A percentile compares a stretch with the other conserved stretches of the same genome.
Conservation (phyloP, 169 alveolate genomes). For the Theileria luwenshuni region DNA sequence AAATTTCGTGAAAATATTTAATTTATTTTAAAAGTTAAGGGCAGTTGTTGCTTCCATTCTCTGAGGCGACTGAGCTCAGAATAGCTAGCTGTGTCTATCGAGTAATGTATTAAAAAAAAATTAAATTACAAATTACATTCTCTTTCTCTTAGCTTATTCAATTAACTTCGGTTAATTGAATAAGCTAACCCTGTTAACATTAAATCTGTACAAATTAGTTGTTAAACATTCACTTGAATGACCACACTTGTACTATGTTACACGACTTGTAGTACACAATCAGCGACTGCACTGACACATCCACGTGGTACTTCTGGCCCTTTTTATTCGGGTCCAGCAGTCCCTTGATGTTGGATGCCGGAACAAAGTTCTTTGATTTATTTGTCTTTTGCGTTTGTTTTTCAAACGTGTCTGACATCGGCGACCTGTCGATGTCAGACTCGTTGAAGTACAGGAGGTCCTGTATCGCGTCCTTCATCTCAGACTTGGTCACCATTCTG, state of each 20-base stretch:
- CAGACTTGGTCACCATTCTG: conserved; percentile 1
- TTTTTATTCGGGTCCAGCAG: conserved; percentile 27
- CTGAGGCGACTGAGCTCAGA: too few relatives aligned
- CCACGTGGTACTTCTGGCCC: conserved; percentile 31
- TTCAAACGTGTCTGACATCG: neutral
- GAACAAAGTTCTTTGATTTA: conserved; percentile 1
- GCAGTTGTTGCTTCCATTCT: too few relatives aligned
- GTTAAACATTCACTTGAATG: conserved; percentile 19
- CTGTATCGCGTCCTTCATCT: conserved; percentile 10
- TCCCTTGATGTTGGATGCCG: conserved; percentile 18
- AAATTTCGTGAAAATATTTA: too few relatives aligned
- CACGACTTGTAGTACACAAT: conserved; percentile 19
- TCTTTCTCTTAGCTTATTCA: too few relatives aligned
- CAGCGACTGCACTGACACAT: conserved; percentile 34
- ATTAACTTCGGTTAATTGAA: too few relatives aligned
- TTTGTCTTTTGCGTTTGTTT: neutral
- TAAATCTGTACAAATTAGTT: neutral
- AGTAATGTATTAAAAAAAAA: too few relatives aligned
- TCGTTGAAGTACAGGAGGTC: conserved; percentile 6
- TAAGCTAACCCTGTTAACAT: too few relatives aligned
- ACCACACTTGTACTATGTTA: conserved; percentile 16
- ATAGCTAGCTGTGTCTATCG: too few relatives aligned
- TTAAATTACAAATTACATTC: too few relatives aligned
- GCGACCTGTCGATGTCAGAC: conserved; percentile 2
- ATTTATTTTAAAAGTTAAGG: too few relatives aligned